Base-by-base conservation (phyloP, 164 flowering plant genomes). In the Litsea cubeba region DNA sequence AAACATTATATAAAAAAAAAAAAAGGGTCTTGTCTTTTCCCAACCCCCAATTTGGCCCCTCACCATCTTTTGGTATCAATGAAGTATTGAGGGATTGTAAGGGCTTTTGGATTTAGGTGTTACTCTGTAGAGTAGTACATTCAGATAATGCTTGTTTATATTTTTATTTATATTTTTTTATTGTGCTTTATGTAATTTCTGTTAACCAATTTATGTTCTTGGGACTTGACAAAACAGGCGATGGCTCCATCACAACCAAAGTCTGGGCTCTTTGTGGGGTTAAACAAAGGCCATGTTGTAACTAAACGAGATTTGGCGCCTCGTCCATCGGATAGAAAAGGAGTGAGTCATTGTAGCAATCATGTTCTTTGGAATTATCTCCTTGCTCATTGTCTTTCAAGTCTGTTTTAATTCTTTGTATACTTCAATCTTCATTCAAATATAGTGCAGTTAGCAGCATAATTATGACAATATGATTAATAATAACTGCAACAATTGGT, bases 231-330 rank as follows among this genome's bases (percentile, higher is more conserved):
- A 26, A 66, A 65, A 66, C 20, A 66, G 69, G 69, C 8, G 28
- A 63, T 63, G 66, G 66, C 66, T 63, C 66, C 66, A 10, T 12
- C 14, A 24, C 67, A 80, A 83, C 88, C 89, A 11, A 84, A 81
- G 25, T 79, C 81, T 72, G 90, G 92, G 71, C 86, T 89, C 62
- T 87, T 85, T 79, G 91, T 89, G 58, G 93, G 93, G 35, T 58
- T 89, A 70, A 89, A 87, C 85, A 87, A 81, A 75, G 93, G 93
- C 12, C 93, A 88, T 69, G 65, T 84, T 72, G 82, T 82, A 2
- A 85, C 88, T 15, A 83, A 65, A 81, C 84, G 77, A 70, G 90
- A 87, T 72, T 71, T 81, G 73, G 83, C 87, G 20, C 87, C 88
- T 28, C 85, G 88, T 5, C 88, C 93, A 67, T 85, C 85, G 71